A percentile compares a stretch with the other conserved stretches of the same genome.
Evolutionary conservation across 1,284 basidiomycete genomes (phyloP).

Genomic region (Trametes polyzona): DNA sequence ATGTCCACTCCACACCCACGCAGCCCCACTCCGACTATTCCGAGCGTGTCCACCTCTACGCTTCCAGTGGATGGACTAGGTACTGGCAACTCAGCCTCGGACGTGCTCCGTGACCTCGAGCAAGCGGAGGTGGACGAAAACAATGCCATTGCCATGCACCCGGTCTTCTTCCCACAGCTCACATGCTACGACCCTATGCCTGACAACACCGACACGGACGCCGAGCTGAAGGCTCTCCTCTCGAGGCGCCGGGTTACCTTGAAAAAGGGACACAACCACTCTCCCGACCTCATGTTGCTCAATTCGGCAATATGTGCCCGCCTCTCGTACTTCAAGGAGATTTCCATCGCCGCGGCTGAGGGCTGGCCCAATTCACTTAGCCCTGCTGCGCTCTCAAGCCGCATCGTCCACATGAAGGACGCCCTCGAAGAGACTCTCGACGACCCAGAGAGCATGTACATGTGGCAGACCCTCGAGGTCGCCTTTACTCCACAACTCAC

Average conservation of each 20-base stretch:
- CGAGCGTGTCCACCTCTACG: too few relatives aligned
- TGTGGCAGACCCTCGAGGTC: neutral
- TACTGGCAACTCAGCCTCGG: too few relatives aligned
- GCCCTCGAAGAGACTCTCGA: neutral
- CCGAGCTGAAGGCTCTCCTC: neutral
- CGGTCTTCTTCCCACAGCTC: neutral
- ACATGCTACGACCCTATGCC: neutral
- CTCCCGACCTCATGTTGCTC: neutral
- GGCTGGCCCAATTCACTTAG: neutral
- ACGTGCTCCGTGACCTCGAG: neutral
- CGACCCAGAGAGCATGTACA: neutral
- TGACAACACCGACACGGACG: neutral
- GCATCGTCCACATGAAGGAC: neutral
- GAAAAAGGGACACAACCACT: neutral
- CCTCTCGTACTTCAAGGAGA: neutral
- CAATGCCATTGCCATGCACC: neutral
- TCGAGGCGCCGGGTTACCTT: neutral
- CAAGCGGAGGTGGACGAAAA: neutral
- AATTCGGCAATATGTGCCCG: neutral
- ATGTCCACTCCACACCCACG: too few relatives aligned
- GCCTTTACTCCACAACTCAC: neutral
- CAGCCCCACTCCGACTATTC: too few relatives aligned
- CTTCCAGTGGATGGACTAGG: too few relatives aligned
- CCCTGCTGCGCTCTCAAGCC: neutral
- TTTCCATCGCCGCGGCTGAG: neutral